Evolutionary conservation across 495 filamentous ascomycete genomes (phyloP).

Genomic region (Talaromyces proteolyticus): DNA sequence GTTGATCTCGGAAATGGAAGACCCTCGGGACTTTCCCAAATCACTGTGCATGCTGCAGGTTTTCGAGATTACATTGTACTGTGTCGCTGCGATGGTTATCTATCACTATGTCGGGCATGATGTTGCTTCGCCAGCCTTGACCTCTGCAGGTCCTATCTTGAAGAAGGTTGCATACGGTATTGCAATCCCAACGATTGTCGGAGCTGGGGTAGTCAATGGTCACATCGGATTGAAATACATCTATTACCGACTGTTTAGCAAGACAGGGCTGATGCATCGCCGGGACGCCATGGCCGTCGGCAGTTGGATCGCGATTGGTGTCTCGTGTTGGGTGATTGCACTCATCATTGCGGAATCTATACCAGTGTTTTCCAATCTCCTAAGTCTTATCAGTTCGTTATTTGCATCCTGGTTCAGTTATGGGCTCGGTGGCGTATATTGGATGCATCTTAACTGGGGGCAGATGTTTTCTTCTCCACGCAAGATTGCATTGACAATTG

Average conservation of each 20-base stretch:
- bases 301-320: slow-evolving; percentile 53
- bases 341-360: slow-evolving; percentile 70
- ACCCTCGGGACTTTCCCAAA: slow-evolving; percentile 60
- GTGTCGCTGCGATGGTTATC: slow-evolving; percentile 59
- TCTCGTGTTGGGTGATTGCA: slow-evolving; percentile 52
- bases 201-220: slow-evolving; percentile 68
- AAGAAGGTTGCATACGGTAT: slow-evolving; percentile 75
- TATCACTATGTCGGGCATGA: slow-evolving; percentile 64
- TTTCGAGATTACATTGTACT: slow-evolving; percentile 64
- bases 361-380: slow-evolving; percentile 63
- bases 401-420: slow-evolving; percentile 39
- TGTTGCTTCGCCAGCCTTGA: slow-evolving; percentile 66
- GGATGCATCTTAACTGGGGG: slow-evolving; percentile 34
- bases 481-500: slow-evolving; percentile 24
- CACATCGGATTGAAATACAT: slow-evolving; percentile 58
- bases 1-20: slow-evolving; percentile 73
- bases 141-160: slow-evolving; percentile 54
- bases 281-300: slow-evolving; percentile 39
- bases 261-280: slow-evolving; percentile 49
- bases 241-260: slow-evolving; percentile 52
- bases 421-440: slow-evolving; percentile 36
- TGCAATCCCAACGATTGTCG: slow-evolving; percentile 67
- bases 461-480: slow-evolving; percentile 22
- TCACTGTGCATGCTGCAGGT: slow-evolving; percentile 58
- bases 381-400: slow-evolving; percentile 43